Evolutionary conservation across 106 monocot genomes (phyloP), one percentile per base, ranked within the genome.

Genomic region (Posidonia australis): DNA sequence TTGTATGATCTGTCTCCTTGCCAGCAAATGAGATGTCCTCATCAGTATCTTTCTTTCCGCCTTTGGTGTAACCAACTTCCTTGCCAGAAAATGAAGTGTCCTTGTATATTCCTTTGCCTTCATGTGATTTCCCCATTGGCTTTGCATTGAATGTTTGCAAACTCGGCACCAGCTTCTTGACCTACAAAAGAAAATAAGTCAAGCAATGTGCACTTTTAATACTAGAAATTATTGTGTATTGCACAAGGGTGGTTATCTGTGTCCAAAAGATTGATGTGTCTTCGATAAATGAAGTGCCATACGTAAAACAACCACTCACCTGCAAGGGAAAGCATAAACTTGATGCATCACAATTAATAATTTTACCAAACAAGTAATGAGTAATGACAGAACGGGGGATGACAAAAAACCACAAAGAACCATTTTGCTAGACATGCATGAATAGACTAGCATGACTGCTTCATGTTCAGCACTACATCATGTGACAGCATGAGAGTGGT

Each of bases 111-210:
- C 52, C 65, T 67, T 74, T 70, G 44, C 57, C 55, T 36, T 12
- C 14, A 30, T 44, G 63, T 30, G 22, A 61, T 36, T 30, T 74
- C 27, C 81, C 83, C 1, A 75, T 59, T 19, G 90, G 90, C 71
- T 82, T 86, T 44, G 82, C 67, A 76, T 94, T 94, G 54, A 94
- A 94, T 68, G 82, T 74, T 17, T 80, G 64, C 52, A 94, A 67
- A 13, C 74, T 74, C 20, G 86, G 90, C 28, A 86, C 67, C 27
- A 86, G 65, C 31, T 80, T 86, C 65, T 72, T 86, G 23, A 94
- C 75, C 93, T 89, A 65, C 1, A 20, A 10, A 23, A 18, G 44
- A 44, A 49, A 31, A 24, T 51, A n/a, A 29, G 5, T 4, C 2
- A 36, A 36, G 36, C 36, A 36, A 36, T 2, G 36, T 36, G 7